Conservation (phyloP, 1,284 basidiomycete species). For the Grifola frondosa region DNA sequence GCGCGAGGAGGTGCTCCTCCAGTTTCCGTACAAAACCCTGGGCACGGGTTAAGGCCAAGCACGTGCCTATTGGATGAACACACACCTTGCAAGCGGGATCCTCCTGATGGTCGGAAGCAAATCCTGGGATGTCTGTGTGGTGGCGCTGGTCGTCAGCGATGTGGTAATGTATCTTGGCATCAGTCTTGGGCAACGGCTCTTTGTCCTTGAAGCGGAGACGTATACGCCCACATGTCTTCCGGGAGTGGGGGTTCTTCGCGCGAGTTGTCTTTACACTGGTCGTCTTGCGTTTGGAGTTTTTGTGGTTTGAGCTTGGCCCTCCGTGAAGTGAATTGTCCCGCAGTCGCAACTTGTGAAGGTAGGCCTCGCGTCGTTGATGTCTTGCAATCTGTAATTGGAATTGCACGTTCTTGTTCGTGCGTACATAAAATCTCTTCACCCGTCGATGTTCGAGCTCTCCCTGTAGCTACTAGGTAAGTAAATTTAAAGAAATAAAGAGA, state of each 20-base stretch:
- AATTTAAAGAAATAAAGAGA: background rate
- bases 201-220: background rate
- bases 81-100: constrained; percentile 19
- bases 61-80: too few species aligned
- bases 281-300: background rate
- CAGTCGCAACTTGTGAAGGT: background rate
- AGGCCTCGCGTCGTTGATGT: background rate
- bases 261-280: background rate
- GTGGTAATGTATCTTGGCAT: constrained; percentile 11
- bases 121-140: constrained; percentile 7
- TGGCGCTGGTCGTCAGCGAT: constrained; percentile 9
- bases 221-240: too few species aligned
- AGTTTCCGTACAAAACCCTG: constrained; percentile 27
- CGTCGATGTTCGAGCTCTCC: constrained; percentile 33
- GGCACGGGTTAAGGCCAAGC: too few species aligned
- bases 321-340: background rate
- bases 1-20: constrained; percentile 21
- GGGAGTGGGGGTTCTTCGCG: background rate
- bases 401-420: constrained; percentile 31
- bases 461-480: constrained; percentile 12
- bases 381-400: constrained; percentile 1
- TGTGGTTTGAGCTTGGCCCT: background rate
- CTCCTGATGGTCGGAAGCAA: constrained; percentile 3
- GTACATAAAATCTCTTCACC: constrained; percentile 32
- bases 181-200: background rate